phyloP scores from a whole-genome alignment of 75 land plant species.

The Picea glauca region DNA sequence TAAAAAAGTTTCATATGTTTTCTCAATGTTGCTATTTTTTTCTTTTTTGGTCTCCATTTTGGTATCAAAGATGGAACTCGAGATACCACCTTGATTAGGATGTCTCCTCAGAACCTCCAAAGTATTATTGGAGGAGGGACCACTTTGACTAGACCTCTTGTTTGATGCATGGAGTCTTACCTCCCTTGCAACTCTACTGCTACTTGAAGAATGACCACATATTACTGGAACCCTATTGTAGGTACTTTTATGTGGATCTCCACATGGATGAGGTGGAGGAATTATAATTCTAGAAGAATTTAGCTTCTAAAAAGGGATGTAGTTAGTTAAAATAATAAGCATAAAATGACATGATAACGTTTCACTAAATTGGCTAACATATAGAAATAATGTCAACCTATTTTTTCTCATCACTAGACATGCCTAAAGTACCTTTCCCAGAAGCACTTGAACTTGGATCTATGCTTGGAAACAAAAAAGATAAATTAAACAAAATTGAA shows the following conservation, averaged over 20 bases:
- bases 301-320: constrained; percentile 45
- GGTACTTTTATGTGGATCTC: constrained; percentile 24
- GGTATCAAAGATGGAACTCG: constrained; percentile 75
- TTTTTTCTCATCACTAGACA: constrained; percentile 70
- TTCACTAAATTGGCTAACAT: background rate
- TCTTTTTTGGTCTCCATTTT: constrained; percentile 75
- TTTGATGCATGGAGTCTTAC: constrained; percentile 41
- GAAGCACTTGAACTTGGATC: constrained; percentile 72
- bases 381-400: constrained; percentile 27
- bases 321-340: background rate
- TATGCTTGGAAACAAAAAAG: constrained; percentile 22
- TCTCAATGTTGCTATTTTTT: constrained; percentile 26
- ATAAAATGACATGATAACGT: background rate
- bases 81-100: constrained; percentile 36
- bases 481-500: background rate
- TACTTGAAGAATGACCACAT: constrained; percentile 31
- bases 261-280: constrained; percentile 68
- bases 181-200: constrained; percentile 18
- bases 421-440: constrained; percentile 67
- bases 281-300: constrained; percentile 58
- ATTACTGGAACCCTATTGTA: constrained; percentile 9
- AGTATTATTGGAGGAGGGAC: constrained; percentile 31
- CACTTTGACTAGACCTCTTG: constrained; percentile 47
- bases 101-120: constrained; percentile 23
- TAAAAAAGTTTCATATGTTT: too few relatives aligned